Percentiles rank a stretch among this genome's conserved stretches.
phyloP scores from a whole-genome alignment of 495 filamentous ascomycete genomes.

The Penicillium tannophilum region DNA sequence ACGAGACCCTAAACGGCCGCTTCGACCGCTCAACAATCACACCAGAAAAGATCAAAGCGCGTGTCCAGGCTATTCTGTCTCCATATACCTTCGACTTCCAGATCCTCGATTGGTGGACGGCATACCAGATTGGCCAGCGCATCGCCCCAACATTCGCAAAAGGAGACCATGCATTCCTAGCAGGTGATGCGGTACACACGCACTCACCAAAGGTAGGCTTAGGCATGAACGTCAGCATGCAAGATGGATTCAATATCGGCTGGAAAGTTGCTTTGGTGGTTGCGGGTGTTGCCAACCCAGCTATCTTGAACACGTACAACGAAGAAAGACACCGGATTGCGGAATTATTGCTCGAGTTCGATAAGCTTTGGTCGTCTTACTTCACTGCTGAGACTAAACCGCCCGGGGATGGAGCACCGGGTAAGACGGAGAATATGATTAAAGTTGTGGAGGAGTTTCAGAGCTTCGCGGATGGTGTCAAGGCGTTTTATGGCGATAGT shows the following conservation, averaged over 20 bases:
- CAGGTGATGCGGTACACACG: constrained; percentile 82
- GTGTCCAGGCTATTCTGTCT: constrained; percentile 59
- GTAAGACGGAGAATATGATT: constrained; percentile 28
- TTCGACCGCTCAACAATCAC: constrained; percentile 60
- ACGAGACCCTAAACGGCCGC: constrained; percentile 14
- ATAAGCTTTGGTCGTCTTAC: constrained; percentile 39
- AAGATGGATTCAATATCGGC: constrained; percentile 76
- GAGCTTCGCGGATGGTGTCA: constrained; percentile 42
- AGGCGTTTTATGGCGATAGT: constrained; percentile 38
- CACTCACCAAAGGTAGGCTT: constrained; percentile 84
- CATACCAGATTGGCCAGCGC: constrained; percentile 68
- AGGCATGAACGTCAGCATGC: constrained; percentile 84
- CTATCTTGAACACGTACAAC: constrained; percentile 71
- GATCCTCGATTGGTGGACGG: constrained; percentile 62
- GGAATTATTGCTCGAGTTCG: constrained; percentile 70
- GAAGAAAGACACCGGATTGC: constrained; percentile 70
- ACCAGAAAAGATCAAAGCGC: constrained; percentile 56
- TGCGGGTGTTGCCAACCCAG: constrained; percentile 54
- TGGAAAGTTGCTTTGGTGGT: constrained; percentile 79
- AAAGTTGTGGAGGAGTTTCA: constrained; percentile 28
- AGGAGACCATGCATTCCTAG: constrained; percentile 70
- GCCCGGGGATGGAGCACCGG: neutral
- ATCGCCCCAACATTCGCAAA: constrained; percentile 68
- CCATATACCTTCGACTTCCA: constrained; percentile 64
- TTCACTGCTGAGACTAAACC: constrained; percentile 19